These are phyloP conservation scores for Calendula officinalis DNA, from an alignment of 129 eudicot species.

Conservation along the genomic window DNA sequence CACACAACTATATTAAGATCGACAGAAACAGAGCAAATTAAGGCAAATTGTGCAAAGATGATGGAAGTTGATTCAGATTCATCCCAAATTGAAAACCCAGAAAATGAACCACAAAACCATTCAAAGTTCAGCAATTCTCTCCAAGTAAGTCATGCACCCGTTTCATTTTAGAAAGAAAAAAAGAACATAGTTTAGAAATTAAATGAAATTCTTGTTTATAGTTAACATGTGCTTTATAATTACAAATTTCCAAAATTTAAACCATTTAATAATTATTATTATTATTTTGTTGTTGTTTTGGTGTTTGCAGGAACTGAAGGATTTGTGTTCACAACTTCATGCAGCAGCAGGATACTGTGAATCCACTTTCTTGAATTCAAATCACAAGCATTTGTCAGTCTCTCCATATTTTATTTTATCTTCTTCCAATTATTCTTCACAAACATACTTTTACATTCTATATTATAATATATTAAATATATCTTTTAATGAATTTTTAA, in stretches of 20 bases:
- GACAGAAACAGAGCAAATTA: background rate
- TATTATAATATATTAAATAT: no score
- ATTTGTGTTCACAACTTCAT: slow-evolving; percentile 74
- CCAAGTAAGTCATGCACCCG: slow-evolving; percentile 21
- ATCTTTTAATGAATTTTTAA: no score
- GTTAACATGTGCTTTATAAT: background rate
- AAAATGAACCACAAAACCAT: slow-evolving; percentile 31
- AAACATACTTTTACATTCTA: no score
- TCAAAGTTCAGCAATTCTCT: slow-evolving; percentile 49
- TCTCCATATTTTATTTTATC: background rate
- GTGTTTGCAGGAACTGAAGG: slow-evolving; percentile 58
- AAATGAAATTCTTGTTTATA: no score
- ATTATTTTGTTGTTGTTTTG: background rate
- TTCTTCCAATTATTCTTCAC: background rate
- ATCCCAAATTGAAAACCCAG: slow-evolving; percentile 13
- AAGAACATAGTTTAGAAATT: no score
- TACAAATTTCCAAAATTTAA: background rate
- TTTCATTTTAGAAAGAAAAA: background rate
- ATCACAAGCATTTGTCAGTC: slow-evolving; percentile 44
- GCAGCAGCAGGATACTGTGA: slow-evolving; percentile 73
- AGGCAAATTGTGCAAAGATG: slow-evolving; percentile 14
- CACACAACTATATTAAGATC: background rate
- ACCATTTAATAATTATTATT: background rate
- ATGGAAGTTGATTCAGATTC: slow-evolving; percentile 23
- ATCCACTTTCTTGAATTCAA: slow-evolving; percentile 42